These are phyloP conservation scores for Fragaria nilgerrensis DNA, from an alignment of 306 rosid genomes.

Conservation along the genomic window DNA sequence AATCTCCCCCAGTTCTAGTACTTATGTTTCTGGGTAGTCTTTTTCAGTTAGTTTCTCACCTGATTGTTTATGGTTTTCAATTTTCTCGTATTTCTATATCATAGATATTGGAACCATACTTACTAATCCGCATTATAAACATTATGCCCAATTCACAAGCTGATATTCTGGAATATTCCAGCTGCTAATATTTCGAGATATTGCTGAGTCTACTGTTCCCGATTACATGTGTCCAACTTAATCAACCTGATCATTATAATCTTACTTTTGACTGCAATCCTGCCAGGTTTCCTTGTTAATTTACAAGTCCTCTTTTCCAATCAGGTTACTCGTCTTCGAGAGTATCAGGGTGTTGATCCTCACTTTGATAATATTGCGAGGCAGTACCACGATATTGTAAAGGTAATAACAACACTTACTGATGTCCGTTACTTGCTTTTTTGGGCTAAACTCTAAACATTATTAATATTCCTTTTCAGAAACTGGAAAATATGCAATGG, in stretches of 20 bases:
- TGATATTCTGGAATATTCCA: background rate
- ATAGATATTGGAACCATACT: slow-evolving; percentile 4
- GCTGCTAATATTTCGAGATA: slow-evolving; percentile 4
- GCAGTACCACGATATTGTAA: slow-evolving; percentile 78
- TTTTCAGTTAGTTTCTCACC: background rate
- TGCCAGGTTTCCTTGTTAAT: background rate
- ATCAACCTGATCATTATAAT: background rate
- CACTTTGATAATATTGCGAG: slow-evolving; percentile 86
- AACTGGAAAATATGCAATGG: slow-evolving; percentile 90
- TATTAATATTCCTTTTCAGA: slow-evolving; percentile 45
- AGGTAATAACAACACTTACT: slow-evolving; percentile 37
- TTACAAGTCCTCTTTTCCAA: background rate
- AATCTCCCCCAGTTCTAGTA: background rate
- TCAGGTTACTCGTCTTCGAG: slow-evolving; percentile 80
- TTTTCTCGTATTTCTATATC: background rate
- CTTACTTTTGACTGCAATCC: background rate
- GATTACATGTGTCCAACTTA: background rate
- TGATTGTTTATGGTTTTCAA: background rate
- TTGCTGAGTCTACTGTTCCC: background rate
- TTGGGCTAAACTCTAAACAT: background rate
- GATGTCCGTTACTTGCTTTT: background rate
- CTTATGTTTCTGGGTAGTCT: background rate
- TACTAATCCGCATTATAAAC: background rate
- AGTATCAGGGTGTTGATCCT: slow-evolving; percentile 91
- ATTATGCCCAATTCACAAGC: background rate